Conservation (phyloP, 257 asterid genomes). For the Ligustrum vulgare region DNA sequence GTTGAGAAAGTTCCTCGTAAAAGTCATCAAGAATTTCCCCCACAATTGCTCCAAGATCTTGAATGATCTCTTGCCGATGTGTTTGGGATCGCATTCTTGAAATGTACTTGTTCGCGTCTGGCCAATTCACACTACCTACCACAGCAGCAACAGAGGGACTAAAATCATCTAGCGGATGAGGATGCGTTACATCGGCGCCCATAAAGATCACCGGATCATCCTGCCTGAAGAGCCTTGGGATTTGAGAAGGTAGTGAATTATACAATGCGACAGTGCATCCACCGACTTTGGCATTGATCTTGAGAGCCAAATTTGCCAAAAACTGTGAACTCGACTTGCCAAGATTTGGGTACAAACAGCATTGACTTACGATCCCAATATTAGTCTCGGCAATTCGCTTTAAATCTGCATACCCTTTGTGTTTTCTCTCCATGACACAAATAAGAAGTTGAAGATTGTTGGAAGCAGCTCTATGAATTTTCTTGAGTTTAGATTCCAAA, state of each 20-base stretch:
- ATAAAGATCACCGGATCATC: slow-evolving; percentile 82
- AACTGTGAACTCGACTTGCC: slow-evolving; percentile 66
- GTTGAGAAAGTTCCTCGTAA: slow-evolving; percentile 44
- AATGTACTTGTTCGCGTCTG: slow-evolving; percentile 77
- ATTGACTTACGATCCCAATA: slow-evolving; percentile 79
- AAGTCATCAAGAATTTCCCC: slow-evolving; percentile 76
- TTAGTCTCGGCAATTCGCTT: slow-evolving; percentile 86
- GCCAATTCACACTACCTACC: slow-evolving; percentile 95
- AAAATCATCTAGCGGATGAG: slow-evolving; percentile 83
- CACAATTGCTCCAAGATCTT: slow-evolving; percentile 70
- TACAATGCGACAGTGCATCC: slow-evolving; percentile 90
- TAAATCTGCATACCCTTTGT: slow-evolving; percentile 91
- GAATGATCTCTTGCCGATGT: slow-evolving; percentile 83
- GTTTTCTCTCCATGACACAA: slow-evolving; percentile 94
- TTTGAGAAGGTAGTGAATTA: slow-evolving; percentile 65
- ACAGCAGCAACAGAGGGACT: slow-evolving; percentile 97
- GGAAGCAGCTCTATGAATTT: slow-evolving; percentile 53
- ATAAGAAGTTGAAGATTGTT: slow-evolving; percentile 80
- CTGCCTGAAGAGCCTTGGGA: slow-evolving; percentile 64
- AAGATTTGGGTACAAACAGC: slow-evolving; percentile 80
- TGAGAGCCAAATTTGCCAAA: slow-evolving; percentile 83
- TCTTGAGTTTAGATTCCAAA: slow-evolving; percentile 71
- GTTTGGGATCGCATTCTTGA: slow-evolving; percentile 92
- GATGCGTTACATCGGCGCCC: slow-evolving; percentile 99
- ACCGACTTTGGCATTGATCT: slow-evolving; percentile 93